These are phyloP conservation scores for Mentha longifolia DNA, from an alignment of 257 asterid species.

Conservation along the genomic window DNA sequence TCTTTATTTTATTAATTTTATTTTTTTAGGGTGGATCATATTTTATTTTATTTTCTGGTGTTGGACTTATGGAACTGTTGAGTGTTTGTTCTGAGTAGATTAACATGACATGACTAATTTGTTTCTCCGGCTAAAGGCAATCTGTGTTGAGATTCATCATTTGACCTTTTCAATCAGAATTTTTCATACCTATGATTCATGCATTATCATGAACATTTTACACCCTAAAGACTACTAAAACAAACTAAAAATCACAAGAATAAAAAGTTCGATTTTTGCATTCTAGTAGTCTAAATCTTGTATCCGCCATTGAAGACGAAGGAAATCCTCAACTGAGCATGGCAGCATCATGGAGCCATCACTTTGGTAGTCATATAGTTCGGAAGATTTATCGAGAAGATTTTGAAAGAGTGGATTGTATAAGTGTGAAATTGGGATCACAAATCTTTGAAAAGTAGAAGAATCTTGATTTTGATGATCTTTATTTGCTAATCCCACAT, in stretches of 20 bases:
- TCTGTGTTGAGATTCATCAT: too few relatives aligned
- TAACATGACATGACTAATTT: too few relatives aligned
- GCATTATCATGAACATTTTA: background rate
- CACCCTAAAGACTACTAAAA: background rate
- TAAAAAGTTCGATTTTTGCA: too few relatives aligned
- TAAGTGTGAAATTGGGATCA: conserved; percentile 34
- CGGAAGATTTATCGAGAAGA: conserved; percentile 33
- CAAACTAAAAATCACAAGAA: too few relatives aligned
- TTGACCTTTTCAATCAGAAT: too few relatives aligned
- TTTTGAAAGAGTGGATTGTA: conserved; percentile 25
- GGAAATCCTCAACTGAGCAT: conserved; percentile 36
- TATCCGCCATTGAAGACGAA: conserved; percentile 30
- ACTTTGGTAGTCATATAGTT: conserved; percentile 31
- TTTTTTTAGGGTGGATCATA: too few relatives aligned
- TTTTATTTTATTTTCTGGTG: too few relatives aligned
- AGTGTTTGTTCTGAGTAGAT: too few relatives aligned
- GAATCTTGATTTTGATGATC: conserved; percentile 10
- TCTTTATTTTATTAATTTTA: too few relatives aligned
- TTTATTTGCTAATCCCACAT: conserved; percentile 34
- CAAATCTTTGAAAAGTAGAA: conserved; percentile 13
- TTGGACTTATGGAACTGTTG: too few relatives aligned
- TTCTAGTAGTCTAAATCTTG: background rate
- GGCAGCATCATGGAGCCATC: conserved; percentile 36
- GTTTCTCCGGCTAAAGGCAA: too few relatives aligned
- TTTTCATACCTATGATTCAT: too few relatives aligned